Evolutionary conservation across 495 filamentous ascomycete species (phyloP).

Genomic region (Gamarada debralockiae): DNA sequence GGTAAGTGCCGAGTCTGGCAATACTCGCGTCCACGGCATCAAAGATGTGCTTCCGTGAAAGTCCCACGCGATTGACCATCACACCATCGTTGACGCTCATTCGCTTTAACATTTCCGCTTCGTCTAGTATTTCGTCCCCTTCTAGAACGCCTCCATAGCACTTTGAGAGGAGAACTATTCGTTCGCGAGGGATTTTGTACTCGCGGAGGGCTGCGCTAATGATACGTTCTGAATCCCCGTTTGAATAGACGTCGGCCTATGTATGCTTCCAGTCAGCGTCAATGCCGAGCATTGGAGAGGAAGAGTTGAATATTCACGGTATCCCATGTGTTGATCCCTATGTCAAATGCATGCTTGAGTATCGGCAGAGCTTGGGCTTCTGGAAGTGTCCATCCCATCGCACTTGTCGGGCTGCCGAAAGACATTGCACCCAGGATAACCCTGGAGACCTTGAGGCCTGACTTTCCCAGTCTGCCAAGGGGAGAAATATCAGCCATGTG

Average conservation of each 20-base stretch:
- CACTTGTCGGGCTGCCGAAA: no score
- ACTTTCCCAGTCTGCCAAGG: no score
- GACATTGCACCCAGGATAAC: no score
- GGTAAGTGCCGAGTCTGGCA: slow-evolving; percentile 51
- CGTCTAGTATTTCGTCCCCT: neutral
- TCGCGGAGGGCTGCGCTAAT: slow-evolving; percentile 71
- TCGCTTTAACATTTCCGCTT: neutral
- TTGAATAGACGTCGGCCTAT: neutral
- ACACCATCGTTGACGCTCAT: neutral
- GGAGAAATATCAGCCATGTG: no score
- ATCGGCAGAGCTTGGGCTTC: slow-evolving; percentile 59
- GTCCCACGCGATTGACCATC: slow-evolving; percentile 27
- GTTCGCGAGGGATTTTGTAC: slow-evolving; percentile 69
- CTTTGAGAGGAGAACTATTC: slow-evolving; percentile 52
- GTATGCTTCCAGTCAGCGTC: neutral
- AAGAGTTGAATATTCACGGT: slow-evolving; percentile 56
- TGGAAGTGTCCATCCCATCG: slow-evolving; percentile 56
- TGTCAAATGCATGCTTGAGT: slow-evolving; percentile 61
- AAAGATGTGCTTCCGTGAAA: slow-evolving; percentile 54
- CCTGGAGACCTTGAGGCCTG: no score
- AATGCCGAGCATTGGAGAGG: neutral
- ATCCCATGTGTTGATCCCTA: slow-evolving; percentile 72
- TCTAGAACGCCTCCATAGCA: neutral
- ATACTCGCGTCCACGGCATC: slow-evolving; percentile 54
- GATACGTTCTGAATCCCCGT: slow-evolving; percentile 61